phyloP scores from a whole-genome alignment of 1,284 basidiomycete species.

The Austropuccinia psidii region DNA sequence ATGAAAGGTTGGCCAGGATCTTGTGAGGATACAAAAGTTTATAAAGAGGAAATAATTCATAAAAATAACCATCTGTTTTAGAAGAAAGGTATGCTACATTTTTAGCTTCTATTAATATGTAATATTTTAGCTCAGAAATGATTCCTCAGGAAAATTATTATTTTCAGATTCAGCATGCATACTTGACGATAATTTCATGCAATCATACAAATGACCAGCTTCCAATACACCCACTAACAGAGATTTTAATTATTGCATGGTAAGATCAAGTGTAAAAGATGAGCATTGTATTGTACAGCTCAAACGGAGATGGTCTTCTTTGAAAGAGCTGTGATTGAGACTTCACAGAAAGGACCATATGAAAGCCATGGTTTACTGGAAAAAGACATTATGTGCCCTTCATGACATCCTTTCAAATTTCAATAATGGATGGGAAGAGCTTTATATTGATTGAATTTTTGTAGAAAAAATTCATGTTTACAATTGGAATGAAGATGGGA shows the following conservation, averaged over 20 bases:
- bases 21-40: background rate
- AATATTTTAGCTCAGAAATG: no score
- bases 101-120: no score
- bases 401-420: no score
- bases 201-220: background rate
- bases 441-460: no score
- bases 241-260: slow-evolving; percentile 13
- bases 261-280: background rate
- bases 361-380: no score
- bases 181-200: background rate
- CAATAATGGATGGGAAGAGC: no score
- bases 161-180: slow-evolving; percentile 16
- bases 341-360: no score
- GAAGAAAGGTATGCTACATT: background rate
- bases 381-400: no score
- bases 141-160: slow-evolving; percentile 13
- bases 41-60: background rate
- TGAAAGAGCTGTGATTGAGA: background rate
- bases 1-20: slow-evolving; percentile 14
- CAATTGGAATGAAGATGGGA: no score
- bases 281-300: background rate
- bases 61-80: background rate
- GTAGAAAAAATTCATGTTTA: no score
- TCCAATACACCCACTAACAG: background rate
- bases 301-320: background rate